Evolutionary conservation across 2,329 filamentous ascomycete genomes (phyloP).

Genomic region (Acrodontium crateriforme): DNA sequence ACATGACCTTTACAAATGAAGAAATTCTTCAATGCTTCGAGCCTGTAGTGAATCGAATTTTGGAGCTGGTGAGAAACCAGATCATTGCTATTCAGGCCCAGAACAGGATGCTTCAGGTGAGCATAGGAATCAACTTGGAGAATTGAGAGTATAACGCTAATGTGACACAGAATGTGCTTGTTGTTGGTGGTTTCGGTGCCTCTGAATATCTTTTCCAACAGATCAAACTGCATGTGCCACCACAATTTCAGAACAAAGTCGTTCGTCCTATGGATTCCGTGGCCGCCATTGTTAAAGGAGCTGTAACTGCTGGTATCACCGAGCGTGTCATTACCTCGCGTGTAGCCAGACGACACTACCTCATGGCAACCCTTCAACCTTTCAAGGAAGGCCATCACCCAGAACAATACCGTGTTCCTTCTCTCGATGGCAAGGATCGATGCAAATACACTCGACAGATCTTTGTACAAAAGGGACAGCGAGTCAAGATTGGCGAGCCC

Average conservation of each 20-base stretch:
- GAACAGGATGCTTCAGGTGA: constrained; percentile 72
- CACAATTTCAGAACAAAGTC: constrained; percentile 96
- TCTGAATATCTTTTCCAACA: constrained; percentile 99
- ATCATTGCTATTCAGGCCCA: constrained; percentile 98
- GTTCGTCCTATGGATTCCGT: constrained; percentile 98
- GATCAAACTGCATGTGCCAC: constrained; percentile 95
- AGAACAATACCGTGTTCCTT: constrained; percentile 93
- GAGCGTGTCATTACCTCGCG: constrained; percentile 94
- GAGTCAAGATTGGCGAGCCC: constrained; percentile 97
- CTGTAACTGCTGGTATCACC: constrained; percentile 93
- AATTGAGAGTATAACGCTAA: constrained; percentile 16
- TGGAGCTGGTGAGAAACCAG: constrained; percentile 92
- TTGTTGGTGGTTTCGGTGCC: constrained; percentile 94
- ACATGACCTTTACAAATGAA: constrained; percentile 99
- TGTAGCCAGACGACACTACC: constrained; percentile 92
- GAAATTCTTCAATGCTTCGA: constrained; percentile 98
- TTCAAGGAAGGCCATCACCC: constrained; percentile 99
- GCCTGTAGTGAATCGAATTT: constrained; percentile 90
- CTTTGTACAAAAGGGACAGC: constrained; percentile 95
- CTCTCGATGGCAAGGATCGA: constrained; percentile 88
- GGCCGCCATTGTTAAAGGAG: constrained; percentile 94
- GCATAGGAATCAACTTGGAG: constrained; percentile 8
- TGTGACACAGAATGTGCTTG: constrained; percentile 60
- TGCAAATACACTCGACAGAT: constrained; percentile 99
- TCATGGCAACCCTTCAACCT: constrained; percentile 96